Conservation (phyloP, 768 basidiomycete genomes). For the Boletus bicolor region DNA sequence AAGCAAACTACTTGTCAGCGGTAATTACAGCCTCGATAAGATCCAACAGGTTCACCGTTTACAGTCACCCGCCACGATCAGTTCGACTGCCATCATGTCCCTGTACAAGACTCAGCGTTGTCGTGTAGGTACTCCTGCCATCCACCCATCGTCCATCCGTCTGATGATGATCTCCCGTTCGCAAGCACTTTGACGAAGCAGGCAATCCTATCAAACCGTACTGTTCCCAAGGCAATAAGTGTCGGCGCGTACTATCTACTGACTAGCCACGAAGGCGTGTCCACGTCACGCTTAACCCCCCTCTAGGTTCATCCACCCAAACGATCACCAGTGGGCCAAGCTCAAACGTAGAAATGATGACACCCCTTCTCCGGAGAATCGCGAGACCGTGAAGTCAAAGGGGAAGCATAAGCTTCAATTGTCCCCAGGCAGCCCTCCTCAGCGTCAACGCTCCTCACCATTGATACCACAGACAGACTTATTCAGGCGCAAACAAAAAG, state of each 20-base stretch:
- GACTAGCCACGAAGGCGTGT: constrained; percentile 6
- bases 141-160: constrained; percentile 4
- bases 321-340: constrained; percentile 42
- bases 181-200: constrained; percentile 46
- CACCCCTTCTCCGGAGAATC: constrained; percentile 20
- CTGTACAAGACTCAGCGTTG: constrained; percentile 46
- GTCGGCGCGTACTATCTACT: constrained; percentile 40
- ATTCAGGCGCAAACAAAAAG: constrained; percentile 34
- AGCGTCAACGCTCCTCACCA: constrained; percentile 32
- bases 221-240: constrained; percentile 47
- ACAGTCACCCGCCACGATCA: constrained; percentile 15
- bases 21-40: too few species aligned
- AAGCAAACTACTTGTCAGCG: too few species aligned
- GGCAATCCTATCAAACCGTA: constrained; percentile 41
- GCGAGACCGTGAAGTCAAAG: constrained; percentile 22
- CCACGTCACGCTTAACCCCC: constrained; percentile 3
- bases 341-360: constrained; percentile 18
- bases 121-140: constrained; percentile 36
- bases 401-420: constrained; percentile 20
- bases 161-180: constrained; percentile 13
- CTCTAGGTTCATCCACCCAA: constrained; percentile 49
- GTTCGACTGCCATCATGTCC: constrained; percentile 23
- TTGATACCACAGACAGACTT: constrained; percentile 44
- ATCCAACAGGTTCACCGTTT: constrained; percentile 13
- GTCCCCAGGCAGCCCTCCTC: constrained; percentile 19